Base-by-base conservation (phyloP, 768 basidiomycete genomes). In the Leccinum longicurvipes region DNA sequence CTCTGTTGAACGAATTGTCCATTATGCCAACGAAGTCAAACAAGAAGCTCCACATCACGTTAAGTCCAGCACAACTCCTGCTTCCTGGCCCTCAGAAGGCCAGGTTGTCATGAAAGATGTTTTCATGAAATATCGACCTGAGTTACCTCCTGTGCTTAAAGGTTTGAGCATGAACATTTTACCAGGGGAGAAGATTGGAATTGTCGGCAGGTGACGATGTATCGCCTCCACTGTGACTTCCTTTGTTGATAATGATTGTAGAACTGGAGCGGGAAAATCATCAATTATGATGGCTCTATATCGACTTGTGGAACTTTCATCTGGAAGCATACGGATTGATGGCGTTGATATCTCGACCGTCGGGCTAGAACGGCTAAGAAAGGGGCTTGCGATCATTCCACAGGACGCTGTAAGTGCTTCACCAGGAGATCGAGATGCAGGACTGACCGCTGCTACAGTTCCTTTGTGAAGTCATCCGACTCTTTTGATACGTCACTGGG, bases 181-280 rank as follows among this genome's bases (percentile, higher is more conserved):
- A 0, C 82, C 82, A 0, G 89, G 90, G 5, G 94, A 98, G 74
- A 95, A 96, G 74, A 85, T 98, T 60, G 94, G 94, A 29, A 89
- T 96, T 51, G 89, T 96, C 46, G 92, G 93, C 24, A 63, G 83
- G 70, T 80, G 64, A 29, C 9, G 2, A 55, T 10, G n/a, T n/a
- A 46, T 41, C 23, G 3, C 32, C 72, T 58, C 32, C 54, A 19
- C 11, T 36, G 10, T 25, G 21, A 45, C 17, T 51, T 28, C 25
- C 19, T 46, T 36, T 39, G 17, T 34, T 52, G 27, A 49, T 31
- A 24, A 55, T 47, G 6, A 41, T 36, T 47, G 29, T 58, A 82
- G 83, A 63, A 93, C 92, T 17, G 92, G 92, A 48, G 93, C 92
- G 0, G 93, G 93, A 34, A 93, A 96, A 72, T 89, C 87, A n/a